Evolutionary conservation across 495 filamentous ascomycete species (phyloP).

Genomic region (Penicillium steckii): DNA sequence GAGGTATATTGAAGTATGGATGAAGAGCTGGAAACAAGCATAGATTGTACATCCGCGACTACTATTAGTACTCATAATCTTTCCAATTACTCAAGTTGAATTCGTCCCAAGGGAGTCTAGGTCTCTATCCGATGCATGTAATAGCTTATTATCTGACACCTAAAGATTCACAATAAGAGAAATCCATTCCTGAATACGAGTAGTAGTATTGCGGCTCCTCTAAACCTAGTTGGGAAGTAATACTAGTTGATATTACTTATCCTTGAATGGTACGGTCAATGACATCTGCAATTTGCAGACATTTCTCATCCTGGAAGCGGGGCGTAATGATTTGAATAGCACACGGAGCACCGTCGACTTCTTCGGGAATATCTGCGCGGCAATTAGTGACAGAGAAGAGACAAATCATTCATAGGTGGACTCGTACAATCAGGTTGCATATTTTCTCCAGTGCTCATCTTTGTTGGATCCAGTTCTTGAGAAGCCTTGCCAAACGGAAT

Average conservation of each 20-base stretch:
- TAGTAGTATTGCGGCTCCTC: too few species aligned
- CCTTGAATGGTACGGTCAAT: slow-evolving; percentile 27
- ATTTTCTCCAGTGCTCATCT: slow-evolving; percentile 19
- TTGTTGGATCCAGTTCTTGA: slow-evolving; percentile 34
- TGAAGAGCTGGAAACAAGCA: slow-evolving; percentile 14
- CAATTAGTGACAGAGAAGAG: neutral
- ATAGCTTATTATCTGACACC: too few species aligned
- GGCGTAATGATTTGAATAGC: slow-evolving; percentile 39
- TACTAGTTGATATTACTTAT: neutral
- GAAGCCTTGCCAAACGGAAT: slow-evolving; percentile 34
- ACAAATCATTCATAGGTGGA: neutral
- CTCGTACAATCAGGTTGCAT: slow-evolving; percentile 38
- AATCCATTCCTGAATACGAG: too few species aligned
- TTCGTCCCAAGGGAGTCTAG: too few species aligned
- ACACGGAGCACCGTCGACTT: slow-evolving; percentile 37
- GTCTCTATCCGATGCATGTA: too few species aligned
- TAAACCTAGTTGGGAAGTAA: too few species aligned
- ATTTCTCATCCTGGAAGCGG: slow-evolving; percentile 44
- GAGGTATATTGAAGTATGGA: slow-evolving; percentile 25
- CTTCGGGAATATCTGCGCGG: slow-evolving; percentile 30
- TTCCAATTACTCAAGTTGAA: neutral
- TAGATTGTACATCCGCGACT: too few species aligned
- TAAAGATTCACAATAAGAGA: too few species aligned
- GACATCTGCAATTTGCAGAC: slow-evolving; percentile 33
- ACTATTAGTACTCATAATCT: too few species aligned